Conservation (phyloP, 1,284 basidiomycete genomes). For the Termitomyces sp. region DNA sequence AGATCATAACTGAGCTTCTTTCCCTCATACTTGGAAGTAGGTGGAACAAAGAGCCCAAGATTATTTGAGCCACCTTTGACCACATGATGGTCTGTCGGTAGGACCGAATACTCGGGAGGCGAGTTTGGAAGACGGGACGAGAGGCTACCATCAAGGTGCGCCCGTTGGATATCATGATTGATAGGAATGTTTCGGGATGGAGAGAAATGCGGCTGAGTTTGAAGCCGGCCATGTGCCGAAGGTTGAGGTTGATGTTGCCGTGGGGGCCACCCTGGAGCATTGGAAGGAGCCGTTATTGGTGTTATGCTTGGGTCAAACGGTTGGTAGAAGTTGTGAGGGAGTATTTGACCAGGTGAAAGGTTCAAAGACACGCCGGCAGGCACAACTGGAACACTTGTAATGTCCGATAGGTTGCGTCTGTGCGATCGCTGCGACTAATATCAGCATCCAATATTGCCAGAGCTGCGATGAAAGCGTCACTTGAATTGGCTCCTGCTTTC, state of each 20-base stretch:
- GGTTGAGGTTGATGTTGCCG: constrained; percentile 1
- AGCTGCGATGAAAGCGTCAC: constrained; percentile 3
- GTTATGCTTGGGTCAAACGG: not conserved
- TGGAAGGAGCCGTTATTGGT: not conserved
- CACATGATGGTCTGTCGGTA: not conserved
- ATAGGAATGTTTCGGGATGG: not conserved
- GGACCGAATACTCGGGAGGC: constrained; percentile 11
- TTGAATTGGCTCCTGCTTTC: constrained; percentile 5
- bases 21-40: not conserved
- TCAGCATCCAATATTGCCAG: constrained; percentile 1
- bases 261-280: constrained; percentile 11
- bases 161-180: not conserved
- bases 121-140: not conserved
- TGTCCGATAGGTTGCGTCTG: constrained; percentile 3
- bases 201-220: not conserved
- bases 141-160: constrained; percentile 1
- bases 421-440: constrained; percentile 1
- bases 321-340: constrained; percentile 26
- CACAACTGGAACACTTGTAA: constrained; percentile 13
- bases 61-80: not conserved
- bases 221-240: not conserved
- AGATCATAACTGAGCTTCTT: constrained; percentile 1
- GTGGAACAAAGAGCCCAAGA: not conserved
- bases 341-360: constrained; percentile 49
- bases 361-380: constrained; percentile 36